A percentile compares a stretch with the other conserved stretches of the same genome.
Evolutionary conservation across 345 rosid genomes (phyloP).

Genomic region (Eucalyptus tenuipes): DNA sequence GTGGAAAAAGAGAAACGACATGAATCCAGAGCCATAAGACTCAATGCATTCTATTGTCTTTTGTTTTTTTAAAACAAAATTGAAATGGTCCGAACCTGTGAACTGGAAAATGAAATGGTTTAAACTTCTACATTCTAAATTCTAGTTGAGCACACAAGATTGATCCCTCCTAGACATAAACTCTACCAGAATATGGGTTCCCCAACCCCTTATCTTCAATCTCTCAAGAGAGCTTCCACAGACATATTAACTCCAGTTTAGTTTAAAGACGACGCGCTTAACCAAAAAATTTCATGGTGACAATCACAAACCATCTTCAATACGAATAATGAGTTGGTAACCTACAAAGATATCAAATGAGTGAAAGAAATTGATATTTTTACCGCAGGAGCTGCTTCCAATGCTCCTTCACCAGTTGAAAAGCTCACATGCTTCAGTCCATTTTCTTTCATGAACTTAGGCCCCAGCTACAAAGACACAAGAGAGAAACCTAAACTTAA

Average conservation of each 20-base stretch:
- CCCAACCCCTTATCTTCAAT: neutral
- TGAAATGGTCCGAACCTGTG: neutral
- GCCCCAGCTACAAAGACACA: conserved; percentile 53
- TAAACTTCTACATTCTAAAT: neutral
- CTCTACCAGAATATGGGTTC: neutral
- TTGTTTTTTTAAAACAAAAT: neutral
- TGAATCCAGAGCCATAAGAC: neutral
- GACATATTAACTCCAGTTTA: neutral
- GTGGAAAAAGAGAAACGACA: neutral
- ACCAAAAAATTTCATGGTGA: neutral
- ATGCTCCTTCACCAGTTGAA: conserved; percentile 95
- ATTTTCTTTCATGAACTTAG: conserved; percentile 74
- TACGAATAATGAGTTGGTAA: neutral
- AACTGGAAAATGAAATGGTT: neutral
- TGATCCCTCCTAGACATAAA: neutral
- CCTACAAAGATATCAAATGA: neutral
- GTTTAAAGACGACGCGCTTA: neutral
- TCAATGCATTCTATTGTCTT: neutral
- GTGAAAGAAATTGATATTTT: conserved; percentile 6
- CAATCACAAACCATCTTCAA: neutral
- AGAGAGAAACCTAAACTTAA: neutral
- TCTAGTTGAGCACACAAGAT: neutral
- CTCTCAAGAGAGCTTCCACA: neutral
- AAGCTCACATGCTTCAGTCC: conserved; percentile 71
- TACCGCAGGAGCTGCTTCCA: conserved; percentile 99